Percentiles rank a stretch among this genome's conserved stretches.
phyloP scores from a whole-genome alignment of 1,284 basidiomycete genomes.

The Sphagnurus paluster region DNA sequence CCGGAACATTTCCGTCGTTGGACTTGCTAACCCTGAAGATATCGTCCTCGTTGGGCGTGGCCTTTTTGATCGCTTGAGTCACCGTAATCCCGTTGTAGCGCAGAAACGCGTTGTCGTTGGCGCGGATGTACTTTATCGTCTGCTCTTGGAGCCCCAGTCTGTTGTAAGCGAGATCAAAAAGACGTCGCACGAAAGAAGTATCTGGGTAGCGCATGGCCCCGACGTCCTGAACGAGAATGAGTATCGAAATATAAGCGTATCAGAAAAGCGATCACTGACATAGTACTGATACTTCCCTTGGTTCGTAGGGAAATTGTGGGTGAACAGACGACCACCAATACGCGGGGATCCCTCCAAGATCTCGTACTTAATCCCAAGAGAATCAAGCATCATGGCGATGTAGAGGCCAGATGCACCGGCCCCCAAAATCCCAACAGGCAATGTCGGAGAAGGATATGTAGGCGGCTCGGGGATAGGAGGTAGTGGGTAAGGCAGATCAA shows the following conservation, averaged over 20 bases:
- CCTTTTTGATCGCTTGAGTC: conserved; percentile 1
- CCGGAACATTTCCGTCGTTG: conserved; percentile 13
- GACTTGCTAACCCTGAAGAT: conserved; percentile 14
- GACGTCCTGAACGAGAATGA: conserved; percentile 22
- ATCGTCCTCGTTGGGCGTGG: conserved; percentile 1
- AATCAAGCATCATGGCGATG: conserved; percentile 35
- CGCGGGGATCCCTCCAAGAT: conserved; percentile 35
- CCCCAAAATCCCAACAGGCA: conserved; percentile 28
- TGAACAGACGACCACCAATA: conserved; percentile 36
- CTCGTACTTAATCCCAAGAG: conserved; percentile 31
- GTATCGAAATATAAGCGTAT: background rate
- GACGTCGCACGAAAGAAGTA: conserved; percentile 25
- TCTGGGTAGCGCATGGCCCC: conserved; percentile 34
- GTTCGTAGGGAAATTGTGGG: conserved; percentile 27
- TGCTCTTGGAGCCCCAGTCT: conserved; percentile 17
- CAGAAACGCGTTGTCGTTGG: conserved; percentile 10
- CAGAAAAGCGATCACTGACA: conserved; percentile 17
- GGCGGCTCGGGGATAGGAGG: conserved; percentile 1
- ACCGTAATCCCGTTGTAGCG: conserved; percentile 9
- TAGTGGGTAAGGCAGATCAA: no score
- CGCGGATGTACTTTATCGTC: conserved; percentile 16
- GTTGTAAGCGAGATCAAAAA: conserved; percentile 26
- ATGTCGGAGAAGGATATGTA: background rate
- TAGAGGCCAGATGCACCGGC: conserved; percentile 35
- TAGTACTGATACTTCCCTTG: conserved; percentile 23